Evolutionary conservation across 306 rosid species (phyloP).

Genomic region (Vicia sativa): DNA sequence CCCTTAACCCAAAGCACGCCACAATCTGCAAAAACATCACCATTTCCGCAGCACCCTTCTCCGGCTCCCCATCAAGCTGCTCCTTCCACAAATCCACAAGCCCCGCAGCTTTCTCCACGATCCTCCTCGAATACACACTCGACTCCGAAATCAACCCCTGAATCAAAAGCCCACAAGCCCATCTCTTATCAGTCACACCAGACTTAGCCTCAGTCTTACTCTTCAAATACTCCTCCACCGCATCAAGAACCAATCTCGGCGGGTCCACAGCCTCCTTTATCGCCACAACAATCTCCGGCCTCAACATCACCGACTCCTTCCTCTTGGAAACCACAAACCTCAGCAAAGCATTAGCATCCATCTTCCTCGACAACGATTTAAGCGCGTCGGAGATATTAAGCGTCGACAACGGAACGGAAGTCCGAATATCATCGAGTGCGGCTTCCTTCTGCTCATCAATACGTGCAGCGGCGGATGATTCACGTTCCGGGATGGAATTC

Average conservation of each 20-base stretch:
- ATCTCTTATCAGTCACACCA: conserved; percentile 76
- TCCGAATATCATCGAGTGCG: conserved; percentile 55
- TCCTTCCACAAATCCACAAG: conserved; percentile 68
- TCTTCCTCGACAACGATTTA: conserved; percentile 59
- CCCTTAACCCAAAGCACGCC: conserved; percentile 54
- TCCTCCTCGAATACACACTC: conserved; percentile 47
- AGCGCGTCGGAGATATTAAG: conserved; percentile 51
- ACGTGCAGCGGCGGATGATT: conserved; percentile 57
- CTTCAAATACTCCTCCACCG: conserved; percentile 59
- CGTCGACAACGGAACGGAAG: conserved; percentile 14
- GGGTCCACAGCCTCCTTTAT: conserved; percentile 78
- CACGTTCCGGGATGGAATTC: conserved; percentile 59
- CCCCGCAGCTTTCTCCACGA: conserved; percentile 54
- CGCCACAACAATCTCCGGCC: conserved; percentile 61
- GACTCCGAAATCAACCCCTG: conserved; percentile 65
- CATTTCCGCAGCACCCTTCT: conserved; percentile 68
- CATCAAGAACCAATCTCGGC: conserved; percentile 61
- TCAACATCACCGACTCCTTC: conserved; percentile 64
- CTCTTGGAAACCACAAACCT: conserved; percentile 65
- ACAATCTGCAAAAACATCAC: conserved; percentile 85
- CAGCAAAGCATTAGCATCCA: conserved; percentile 62
- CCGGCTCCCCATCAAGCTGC: conserved; percentile 47
- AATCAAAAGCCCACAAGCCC: conserved; percentile 80
- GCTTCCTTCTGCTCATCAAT: conserved; percentile 55
- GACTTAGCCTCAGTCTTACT: conserved; percentile 49